Base-by-base conservation (phyloP, 2,329 filamentous ascomycete species). In the Pseudophaeomoniella oleicola region DNA sequence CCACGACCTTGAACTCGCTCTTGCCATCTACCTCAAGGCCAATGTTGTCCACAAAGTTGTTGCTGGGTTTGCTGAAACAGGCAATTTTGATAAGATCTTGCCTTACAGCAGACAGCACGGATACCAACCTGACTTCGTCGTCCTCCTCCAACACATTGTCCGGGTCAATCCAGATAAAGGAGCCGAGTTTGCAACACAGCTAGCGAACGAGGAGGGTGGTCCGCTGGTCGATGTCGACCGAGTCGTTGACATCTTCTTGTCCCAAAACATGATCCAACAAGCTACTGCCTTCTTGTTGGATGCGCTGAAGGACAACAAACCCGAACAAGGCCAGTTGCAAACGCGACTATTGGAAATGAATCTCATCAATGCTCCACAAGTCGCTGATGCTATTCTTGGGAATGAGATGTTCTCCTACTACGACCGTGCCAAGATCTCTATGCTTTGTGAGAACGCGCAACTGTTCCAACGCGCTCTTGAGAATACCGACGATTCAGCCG, bases 341-440 rank as follows among this genome's bases (percentile, higher is more conserved):
- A 98, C 92, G 15, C 81, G 90, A 42, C 71, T 98, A 3, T 67
- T 98, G 38, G 92, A 98, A 69, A 96, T 98, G 87, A 98, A 98
- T 60, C 64, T 98, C 44, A 71, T 93, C 60, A 92, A 94, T 48
- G 92, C 90, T 1, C 90, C 90, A 35, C 90, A 96, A 59, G 92
- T 98, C 37, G 90, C 92, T 3, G 92, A 98, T 58, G 90, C 90
- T 19, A 98, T 98, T 47, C 74, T 98, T 30, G 84, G 88, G 46
- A 98, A 98, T 52, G 85, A 96, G 51, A 94, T 98, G 81, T 96
- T 98, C 62, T 86, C 86, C 1, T 77, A 98, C 63, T 98, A 94
- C 53, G 90, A 98, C 63, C 92, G 84, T 66, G 64, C 77, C 32
- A 81, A 86, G 44, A 83, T 98, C 58, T 84, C 88, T 16, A 74